Evolutionary conservation across 768 basidiomycete genomes (phyloP), one percentile per base, ranked within the genome.

Genomic region (Scleroderma bovista): DNA sequence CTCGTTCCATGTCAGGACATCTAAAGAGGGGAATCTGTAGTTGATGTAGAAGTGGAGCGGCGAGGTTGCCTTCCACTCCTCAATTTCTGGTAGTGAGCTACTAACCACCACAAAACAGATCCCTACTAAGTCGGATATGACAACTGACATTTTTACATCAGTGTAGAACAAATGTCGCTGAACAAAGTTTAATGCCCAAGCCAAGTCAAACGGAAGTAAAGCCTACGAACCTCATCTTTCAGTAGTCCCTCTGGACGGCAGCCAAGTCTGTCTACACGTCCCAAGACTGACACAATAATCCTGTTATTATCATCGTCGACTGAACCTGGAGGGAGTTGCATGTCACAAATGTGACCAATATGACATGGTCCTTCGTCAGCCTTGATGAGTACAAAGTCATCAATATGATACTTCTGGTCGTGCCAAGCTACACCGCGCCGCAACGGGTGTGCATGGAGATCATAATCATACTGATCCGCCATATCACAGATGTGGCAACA

Each of bases 151-250:
- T n/a, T 56, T 47, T 40, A 80, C 74, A 3, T 80, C 64, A 1
- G 84, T 87, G 17, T 80, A 58, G 54, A 78, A 86, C 1, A 87
- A 57, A 50, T 90, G 79, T 19, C 77, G 73, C 85, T 15, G 17
- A 50, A 47, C 20, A 9, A 22, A 32, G 15, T 2, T 3, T 11
- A 1, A 2, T 22, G 19, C 23, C 20, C 26, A 9, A 29, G 26
- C 47, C 36, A 9, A 29, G 26, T 46, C 36, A 15, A 2, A 44
- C 32, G 17, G 36, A 20, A 23, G 31, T 24, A 15, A 19, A 6
- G 47, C 32, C 15, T 22, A 52, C 68, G 17, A 48, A 84, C 86
- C 73, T 86, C 84, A 51, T 88, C 81, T 54, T 72, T 76, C 17
- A 81, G 45, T 1, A 69, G 51, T 19, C 62, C 50, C 1, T 46